These are phyloP conservation scores for Saposhnikovia divaricata DNA, from an alignment of 129 eudicot species.

Conservation along the genomic window DNA sequence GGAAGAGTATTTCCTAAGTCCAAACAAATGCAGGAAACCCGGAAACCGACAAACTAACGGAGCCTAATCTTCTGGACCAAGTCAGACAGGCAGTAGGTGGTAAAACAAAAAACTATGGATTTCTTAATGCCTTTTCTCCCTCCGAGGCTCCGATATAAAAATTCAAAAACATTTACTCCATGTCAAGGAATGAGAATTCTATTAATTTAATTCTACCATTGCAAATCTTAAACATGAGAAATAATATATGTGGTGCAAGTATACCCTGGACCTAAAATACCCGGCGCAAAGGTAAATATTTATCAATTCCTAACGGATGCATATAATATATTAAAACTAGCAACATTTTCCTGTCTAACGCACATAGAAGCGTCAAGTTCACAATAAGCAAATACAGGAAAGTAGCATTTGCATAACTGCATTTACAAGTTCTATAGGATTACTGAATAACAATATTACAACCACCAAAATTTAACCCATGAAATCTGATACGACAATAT, in stretches of 20 bases:
- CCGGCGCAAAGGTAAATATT: background rate
- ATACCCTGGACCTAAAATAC: background rate
- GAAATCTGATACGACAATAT: background rate
- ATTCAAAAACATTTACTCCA: background rate
- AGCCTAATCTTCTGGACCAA: background rate
- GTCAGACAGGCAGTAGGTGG: background rate
- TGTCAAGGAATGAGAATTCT: background rate
- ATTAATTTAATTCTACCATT: background rate
- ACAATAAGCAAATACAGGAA: background rate
- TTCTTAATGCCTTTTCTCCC: background rate
- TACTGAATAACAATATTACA: background rate
- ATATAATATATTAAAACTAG: background rate
- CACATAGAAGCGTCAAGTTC: background rate
- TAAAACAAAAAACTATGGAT: background rate
- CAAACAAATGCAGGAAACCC: too few species aligned
- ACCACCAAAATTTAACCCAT: background rate
- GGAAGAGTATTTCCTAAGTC: too few species aligned
- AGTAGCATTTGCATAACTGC: conserved; percentile 2
- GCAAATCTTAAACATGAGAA: background rate
- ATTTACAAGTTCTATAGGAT: background rate
- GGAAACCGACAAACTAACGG: too few species aligned
- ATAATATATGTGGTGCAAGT: background rate
- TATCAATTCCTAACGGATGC: background rate
- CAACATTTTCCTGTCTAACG: background rate
- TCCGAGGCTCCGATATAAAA: background rate